Evolutionary conservation across 257 asterid species (phyloP).

Genomic region (Solanum ahanhuiri): DNA sequence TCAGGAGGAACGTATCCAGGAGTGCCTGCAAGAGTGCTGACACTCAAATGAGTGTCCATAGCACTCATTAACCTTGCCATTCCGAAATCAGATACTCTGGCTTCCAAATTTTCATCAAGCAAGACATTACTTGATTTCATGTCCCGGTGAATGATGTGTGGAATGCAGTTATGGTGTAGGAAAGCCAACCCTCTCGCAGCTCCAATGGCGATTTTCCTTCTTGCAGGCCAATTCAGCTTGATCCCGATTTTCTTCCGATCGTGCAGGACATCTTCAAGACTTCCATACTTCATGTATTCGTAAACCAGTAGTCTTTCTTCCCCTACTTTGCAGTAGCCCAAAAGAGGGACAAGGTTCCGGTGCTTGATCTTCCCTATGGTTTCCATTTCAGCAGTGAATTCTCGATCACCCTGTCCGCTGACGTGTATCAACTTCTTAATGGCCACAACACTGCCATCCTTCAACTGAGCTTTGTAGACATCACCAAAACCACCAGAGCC

Average conservation of each 20-base stretch:
- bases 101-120: slow-evolving; percentile 74
- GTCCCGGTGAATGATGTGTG: slow-evolving; percentile 87
- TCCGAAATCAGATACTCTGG: slow-evolving; percentile 91
- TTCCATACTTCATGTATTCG: slow-evolving; percentile 90
- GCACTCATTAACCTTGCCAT: slow-evolving; percentile 91
- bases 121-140: slow-evolving; percentile 96
- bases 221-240: slow-evolving; percentile 60
- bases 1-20: slow-evolving; percentile 98
- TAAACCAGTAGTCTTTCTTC: slow-evolving; percentile 85
- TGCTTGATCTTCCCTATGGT: slow-evolving; percentile 90
- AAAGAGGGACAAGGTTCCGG: slow-evolving; percentile 71
- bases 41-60: slow-evolving; percentile 85
- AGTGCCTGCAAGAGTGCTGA: slow-evolving; percentile 88
- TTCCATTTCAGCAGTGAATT: slow-evolving; percentile 95
- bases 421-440: slow-evolving; percentile 81
- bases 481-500: slow-evolving; percentile 98
- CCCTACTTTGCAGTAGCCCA: slow-evolving; percentile 81
- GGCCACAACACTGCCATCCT: slow-evolving; percentile 79
- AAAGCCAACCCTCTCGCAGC: slow-evolving; percentile 88
- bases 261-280: slow-evolving; percentile 80
- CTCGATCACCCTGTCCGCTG: slow-evolving; percentile 85
- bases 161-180: slow-evolving; percentile 81
- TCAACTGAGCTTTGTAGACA: slow-evolving; percentile 76
- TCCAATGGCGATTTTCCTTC: slow-evolving; percentile 78
- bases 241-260: slow-evolving; percentile 51